These are phyloP conservation scores for Trichoderma sp. DNA, from an alignment of 2,329 filamentous ascomycete genomes.

Conservation along the genomic window DNA sequence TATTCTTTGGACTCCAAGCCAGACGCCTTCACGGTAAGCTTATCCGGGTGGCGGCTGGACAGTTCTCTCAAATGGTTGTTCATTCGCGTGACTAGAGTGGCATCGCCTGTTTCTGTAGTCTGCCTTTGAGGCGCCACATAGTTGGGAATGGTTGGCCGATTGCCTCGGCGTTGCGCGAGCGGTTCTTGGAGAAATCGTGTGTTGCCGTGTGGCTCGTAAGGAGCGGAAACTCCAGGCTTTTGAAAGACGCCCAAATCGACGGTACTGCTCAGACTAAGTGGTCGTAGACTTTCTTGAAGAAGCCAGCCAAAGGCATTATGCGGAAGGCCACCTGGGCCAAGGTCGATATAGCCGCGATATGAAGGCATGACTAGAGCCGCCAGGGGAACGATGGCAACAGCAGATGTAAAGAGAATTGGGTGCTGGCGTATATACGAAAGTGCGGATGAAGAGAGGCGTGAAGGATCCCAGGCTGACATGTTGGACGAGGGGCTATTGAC, in stretches of 20 bases:
- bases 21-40: not conserved
- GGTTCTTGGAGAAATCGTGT: slow-evolving; percentile 32
- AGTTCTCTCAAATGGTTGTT: slow-evolving; percentile 35
- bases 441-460: not conserved
- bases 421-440: not conserved
- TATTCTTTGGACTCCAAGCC: slow-evolving; percentile 21
- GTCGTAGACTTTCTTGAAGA: slow-evolving; percentile 41
- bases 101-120: slow-evolving; percentile 35
- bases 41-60: not conserved
- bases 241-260: slow-evolving; percentile 38
- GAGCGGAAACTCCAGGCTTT: slow-evolving; percentile 31
- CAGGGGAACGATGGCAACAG: slow-evolving; percentile 13
- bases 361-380: slow-evolving; percentile 35
- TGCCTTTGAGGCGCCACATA: slow-evolving; percentile 48
- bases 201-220: slow-evolving; percentile 37
- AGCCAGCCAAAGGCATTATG: slow-evolving; percentile 50
- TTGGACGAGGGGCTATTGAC: not conserved
- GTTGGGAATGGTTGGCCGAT: slow-evolving; percentile 41
- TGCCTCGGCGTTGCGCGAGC: slow-evolving; percentile 32
- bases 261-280: slow-evolving; percentile 42
- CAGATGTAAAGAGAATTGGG: slow-evolving; percentile 14
- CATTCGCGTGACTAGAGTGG: slow-evolving; percentile 32
- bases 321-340: slow-evolving; percentile 51
- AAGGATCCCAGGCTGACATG: slow-evolving; percentile 1
- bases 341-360: slow-evolving; percentile 48